Conservation (phyloP, 306 rosid genomes). For the Lagenaria siceraria region DNA sequence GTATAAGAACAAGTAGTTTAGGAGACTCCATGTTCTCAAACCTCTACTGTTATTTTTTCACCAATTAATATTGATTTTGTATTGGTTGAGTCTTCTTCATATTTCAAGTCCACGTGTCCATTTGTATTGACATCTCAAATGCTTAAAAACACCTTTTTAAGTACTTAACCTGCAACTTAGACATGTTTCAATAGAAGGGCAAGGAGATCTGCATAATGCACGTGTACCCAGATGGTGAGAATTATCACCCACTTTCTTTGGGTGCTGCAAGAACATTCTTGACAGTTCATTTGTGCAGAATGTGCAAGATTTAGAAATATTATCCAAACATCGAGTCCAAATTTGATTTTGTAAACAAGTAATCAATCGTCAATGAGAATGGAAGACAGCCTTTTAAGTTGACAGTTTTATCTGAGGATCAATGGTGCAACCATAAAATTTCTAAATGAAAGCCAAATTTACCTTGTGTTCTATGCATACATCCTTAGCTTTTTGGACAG, state of each 20-base stretch:
- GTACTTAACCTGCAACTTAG: no score
- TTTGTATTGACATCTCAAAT: no score
- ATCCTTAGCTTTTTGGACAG: slow-evolving; percentile 11
- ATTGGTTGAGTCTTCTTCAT: no score
- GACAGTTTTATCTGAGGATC: not conserved
- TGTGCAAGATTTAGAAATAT: not conserved
- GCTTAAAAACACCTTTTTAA: no score
- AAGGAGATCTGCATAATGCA: not conserved
- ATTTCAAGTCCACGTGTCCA: no score
- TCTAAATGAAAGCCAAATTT: not conserved
- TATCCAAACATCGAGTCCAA: not conserved
- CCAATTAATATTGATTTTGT: no score
- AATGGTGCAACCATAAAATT: not conserved
- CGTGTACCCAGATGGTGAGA: not conserved
- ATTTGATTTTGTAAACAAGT: not conserved
- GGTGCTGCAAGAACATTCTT: not conserved
- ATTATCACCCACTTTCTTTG: not conserved
- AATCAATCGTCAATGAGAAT: not conserved
- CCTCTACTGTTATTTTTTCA: no score
- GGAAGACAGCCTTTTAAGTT: not conserved
- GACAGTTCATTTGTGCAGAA: not conserved
- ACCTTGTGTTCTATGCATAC: slow-evolving; percentile 17
- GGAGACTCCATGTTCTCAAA: no score
- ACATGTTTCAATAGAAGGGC: not conserved
- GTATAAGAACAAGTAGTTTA: no score